Evolutionary conservation across 495 filamentous ascomycete genomes (phyloP), one percentile per base, ranked within the genome.

Genomic region (Neurospora sp.): DNA sequence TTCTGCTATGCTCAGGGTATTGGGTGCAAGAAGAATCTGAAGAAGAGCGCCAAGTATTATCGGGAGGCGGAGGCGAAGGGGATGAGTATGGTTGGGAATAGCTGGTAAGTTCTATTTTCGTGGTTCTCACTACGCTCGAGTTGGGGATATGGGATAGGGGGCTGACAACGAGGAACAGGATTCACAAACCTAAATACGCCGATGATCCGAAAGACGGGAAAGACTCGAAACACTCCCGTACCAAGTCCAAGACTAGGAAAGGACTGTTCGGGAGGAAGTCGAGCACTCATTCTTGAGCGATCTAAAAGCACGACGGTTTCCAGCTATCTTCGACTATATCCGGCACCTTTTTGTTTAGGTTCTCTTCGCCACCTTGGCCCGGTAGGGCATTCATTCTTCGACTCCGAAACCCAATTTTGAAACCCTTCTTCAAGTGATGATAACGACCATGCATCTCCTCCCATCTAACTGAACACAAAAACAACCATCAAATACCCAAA

Each of bases 61-160:
- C 89, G 96, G 3, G 85, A 90, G 85, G 96, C 96, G 0, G 96
- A 97, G 80, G 89, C 89, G 37, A 95, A 94, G 84, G 96, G 96
- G 16, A 93, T 97, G 86, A 96, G 89, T 79, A 98, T 99, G 94
- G 91, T 97, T 65, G 96, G 96, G 45, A 98, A 98, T 81, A 96
- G 92, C 84, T 99, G 96, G 96, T 97, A 86, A 70, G 92, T 86
- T 69, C 35, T 44, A 37, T n/a, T 14, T n/a, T 37, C 10, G 44
- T 2, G 39, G 1, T 14, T 0, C 6, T 27, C 3, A 27, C 1
- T 4, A 7, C 1, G 1, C 12, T n/a, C 42, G 18, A 20, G 18
- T 9, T 20, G 42, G 3, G 42, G 4, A 20, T n/a, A 10, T 48
- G 35, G 0, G 31, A 18, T 22, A 27, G 14, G 4, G n/a, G 16